A percentile compares a stretch with the other conserved stretches of the same genome.
Conservation (phyloP, 2,329 filamentous ascomycete species). For the Torrubiellomyces zombiae region DNA sequence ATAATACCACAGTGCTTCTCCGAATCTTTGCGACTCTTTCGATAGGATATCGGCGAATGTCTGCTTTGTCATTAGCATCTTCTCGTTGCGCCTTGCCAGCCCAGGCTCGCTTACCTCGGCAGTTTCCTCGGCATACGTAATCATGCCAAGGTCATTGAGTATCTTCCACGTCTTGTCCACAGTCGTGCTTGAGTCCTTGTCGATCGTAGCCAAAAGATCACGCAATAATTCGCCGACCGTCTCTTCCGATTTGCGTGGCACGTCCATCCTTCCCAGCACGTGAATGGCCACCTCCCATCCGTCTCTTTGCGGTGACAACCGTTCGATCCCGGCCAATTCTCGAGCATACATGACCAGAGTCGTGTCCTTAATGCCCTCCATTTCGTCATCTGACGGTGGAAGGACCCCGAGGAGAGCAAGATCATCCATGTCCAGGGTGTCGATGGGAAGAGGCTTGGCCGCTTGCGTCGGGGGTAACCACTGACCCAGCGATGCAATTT, state of each 20-base stretch:
- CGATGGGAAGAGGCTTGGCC: constrained; percentile 33
- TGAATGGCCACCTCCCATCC: constrained; percentile 86
- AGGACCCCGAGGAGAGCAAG: constrained; percentile 64
- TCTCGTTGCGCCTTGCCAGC: no score
- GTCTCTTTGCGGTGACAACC: constrained; percentile 34
- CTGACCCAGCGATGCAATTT: constrained; percentile 66
- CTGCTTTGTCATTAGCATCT: constrained; percentile 29
- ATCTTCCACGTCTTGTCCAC: constrained; percentile 72
- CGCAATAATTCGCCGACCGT: constrained; percentile 57
- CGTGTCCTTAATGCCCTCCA: constrained; percentile 59
- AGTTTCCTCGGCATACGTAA: constrained; percentile 60
- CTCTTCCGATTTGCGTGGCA: constrained; percentile 51
- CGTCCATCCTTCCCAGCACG: constrained; percentile 66
- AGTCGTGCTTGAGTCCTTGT: constrained; percentile 50
- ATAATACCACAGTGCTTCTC: constrained; percentile 80
- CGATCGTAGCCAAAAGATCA: constrained; percentile 42
- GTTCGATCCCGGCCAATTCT: constrained; percentile 39
- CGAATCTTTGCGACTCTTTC: constrained; percentile 59
- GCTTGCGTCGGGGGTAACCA: constrained; percentile 47
- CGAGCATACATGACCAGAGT: constrained; percentile 63
- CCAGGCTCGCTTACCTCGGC: constrained; percentile 63
- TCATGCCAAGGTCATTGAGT: constrained; percentile 62
- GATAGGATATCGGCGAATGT: constrained; percentile 68
- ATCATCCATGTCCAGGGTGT: constrained; percentile 66
- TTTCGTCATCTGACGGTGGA: constrained; percentile 37